Evolutionary conservation across 2,329 filamentous ascomycete species (phyloP), one percentile per base, ranked within the genome.

Genomic region (Berkeleyomyces basicola): DNA sequence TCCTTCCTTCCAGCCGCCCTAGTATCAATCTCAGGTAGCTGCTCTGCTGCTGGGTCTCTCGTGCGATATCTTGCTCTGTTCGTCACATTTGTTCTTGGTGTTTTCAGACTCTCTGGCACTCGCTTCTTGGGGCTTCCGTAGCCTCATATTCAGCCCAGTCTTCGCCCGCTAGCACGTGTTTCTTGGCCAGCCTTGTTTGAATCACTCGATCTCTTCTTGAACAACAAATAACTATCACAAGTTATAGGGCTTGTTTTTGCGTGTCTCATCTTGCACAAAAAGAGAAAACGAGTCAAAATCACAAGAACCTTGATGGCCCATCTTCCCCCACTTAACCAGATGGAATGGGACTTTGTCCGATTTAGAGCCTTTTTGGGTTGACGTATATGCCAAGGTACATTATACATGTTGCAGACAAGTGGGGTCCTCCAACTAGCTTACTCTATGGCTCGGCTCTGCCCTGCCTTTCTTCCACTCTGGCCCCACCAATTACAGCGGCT

Each of bases 271-370:
- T 55, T 37, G 23, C 36, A 59, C 11, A 44, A 59, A 36, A 59
- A 59, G 16, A 46, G 57, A 44, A 33, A 59, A 44, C n/a, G 42
- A 37, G 57, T 36, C 16, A 42, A 36, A 44, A 43, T 40, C 33
- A 47, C 23, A 59, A 59, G 62, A 61, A 64, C 62, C 62, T 61
- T 64, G 62, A 64, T 64, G 58, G 62, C 51, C 43, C 58, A 64
- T 40, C 31, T 61, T 43, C 47, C 37, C 51, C 51, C 51, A 55
- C 51, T 55, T 39, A 55, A 47, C 59, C 46, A 37, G 23, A 47
- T 37, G 33, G 53, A 64, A 64, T 61, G 51, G 58, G 57, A 59
- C 61, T 47, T 39, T 63, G 16, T n/a, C 33, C 39, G 51, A 55
- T 55, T 53, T 53, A 14, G 49, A 53, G 36, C 49, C 49, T 53